Evolutionary conservation across 176 grass and related monocot genomes (phyloP), one percentile per base, ranked within the genome.

Genomic region (Cocos nucifera): DNA sequence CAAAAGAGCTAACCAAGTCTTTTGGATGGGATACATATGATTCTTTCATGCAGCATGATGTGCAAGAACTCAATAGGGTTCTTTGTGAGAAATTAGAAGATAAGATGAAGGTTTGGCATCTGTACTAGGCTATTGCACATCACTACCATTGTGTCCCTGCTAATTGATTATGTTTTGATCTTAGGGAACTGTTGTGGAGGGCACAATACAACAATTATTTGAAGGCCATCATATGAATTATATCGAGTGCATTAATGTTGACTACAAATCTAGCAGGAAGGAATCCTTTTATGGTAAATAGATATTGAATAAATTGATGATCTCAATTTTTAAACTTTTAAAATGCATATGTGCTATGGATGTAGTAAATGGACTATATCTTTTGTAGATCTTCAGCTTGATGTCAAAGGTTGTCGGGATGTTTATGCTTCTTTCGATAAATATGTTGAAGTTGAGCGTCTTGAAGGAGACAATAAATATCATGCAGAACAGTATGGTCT

Each of bases 11-110:
- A 65, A 95, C 89, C 32, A 95, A 95, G 82, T 95, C 89, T 78
- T 95, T 95, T 86, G 89, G 89, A 63, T 95, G 89, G 89, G 89
- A 95, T 66, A 95, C 89, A 56, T 95, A 89, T 82, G 85, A 95
- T 77, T 95, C 89, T 79, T 95, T 95, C 79, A 95, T 95, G 89
- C 89, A 95, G 69, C 89, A 95, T 72, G 89, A 89, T 66, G 85
- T 86, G 55, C 89, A 95, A 75, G 89, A 95, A 78, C 82, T 95
- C 69, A 89, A 95, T 57, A 85, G 85, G 81, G 89, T 95, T 78
- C 85, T 95, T 22, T 86, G 89, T 63, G 89, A 95, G 72, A 95
- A 89, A 83, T 80, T 95, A 54, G 85, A 95, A 77, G 85, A 83
- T 72, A 95, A 95, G 63, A 95, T 89, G 89, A 95, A 95, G 89